phyloP scores from a whole-genome alignment of 352 stramenopile species.

The Globisporangium emineosum region DNA sequence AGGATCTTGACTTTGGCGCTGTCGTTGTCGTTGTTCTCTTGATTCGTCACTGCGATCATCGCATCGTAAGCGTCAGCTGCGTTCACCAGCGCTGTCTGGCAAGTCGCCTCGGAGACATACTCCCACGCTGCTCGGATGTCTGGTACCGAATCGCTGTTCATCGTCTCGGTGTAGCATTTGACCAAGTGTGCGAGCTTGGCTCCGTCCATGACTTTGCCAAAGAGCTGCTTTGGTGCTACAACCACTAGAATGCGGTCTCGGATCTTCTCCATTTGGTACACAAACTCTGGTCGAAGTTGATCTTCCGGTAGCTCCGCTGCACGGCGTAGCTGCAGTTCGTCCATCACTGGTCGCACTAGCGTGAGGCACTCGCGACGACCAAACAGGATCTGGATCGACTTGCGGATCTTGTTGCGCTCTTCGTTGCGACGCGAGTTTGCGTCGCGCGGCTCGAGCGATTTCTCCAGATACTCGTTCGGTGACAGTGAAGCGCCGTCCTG shows the following conservation, averaged over 20 bases:
- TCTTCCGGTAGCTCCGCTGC: conserved; percentile 46
- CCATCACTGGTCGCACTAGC: conserved; percentile 67
- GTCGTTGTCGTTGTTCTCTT: conserved; percentile 20
- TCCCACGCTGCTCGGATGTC: conserved; percentile 83
- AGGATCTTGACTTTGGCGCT: conserved; percentile 39
- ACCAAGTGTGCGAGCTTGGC: conserved; percentile 59
- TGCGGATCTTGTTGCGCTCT: conserved; percentile 68
- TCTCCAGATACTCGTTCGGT: conserved; percentile 76
- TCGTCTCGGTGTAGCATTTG: conserved; percentile 67
- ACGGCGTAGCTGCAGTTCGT: conserved; percentile 59
- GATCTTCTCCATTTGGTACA: conserved; percentile 58
- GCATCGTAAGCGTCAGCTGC: conserved; percentile 60
- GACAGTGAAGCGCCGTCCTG: conserved; percentile 53
- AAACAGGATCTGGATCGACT: conserved; percentile 70
- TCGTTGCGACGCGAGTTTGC: conserved; percentile 39
- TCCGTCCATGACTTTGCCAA: conserved; percentile 65
- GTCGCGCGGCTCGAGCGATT: conserved; percentile 59
- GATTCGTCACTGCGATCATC: conserved; percentile 33
- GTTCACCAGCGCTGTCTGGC: conserved; percentile 48
- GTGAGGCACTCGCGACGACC: conserved; percentile 71
- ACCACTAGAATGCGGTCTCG: conserved; percentile 45
- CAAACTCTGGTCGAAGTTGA: conserved; percentile 78
- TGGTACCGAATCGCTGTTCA: conserved; percentile 75
- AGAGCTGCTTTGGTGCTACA: conserved; percentile 59
- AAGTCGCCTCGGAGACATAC: conserved; percentile 80